phyloP scores from a whole-genome alignment of 148 eudicot species.

The Drosera capensis region DNA sequence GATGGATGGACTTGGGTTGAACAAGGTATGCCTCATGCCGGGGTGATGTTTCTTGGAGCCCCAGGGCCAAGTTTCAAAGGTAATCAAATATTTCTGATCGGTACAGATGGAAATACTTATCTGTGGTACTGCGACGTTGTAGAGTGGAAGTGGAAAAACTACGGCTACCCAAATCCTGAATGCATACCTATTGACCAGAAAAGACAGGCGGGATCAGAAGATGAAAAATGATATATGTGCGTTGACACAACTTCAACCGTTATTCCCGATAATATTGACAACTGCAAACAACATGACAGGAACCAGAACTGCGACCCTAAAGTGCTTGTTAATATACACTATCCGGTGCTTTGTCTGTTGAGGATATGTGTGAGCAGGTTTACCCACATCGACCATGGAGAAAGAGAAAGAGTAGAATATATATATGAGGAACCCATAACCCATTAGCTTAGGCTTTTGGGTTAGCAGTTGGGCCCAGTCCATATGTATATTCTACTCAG shows the following conservation, averaged over 20 bases:
- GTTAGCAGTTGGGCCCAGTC: no score
- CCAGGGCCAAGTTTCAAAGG: conserved; percentile 54
- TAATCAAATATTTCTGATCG: conserved; percentile 48
- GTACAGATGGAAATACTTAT: conserved; percentile 63
- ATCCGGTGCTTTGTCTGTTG: not conserved
- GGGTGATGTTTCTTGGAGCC: conserved; percentile 38
- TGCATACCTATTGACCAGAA: conserved; percentile 9
- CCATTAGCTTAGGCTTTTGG: no score
- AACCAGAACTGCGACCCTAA: conserved; percentile 37
- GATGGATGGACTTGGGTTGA: conserved; percentile 84
- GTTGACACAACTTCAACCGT: conserved; percentile 7
- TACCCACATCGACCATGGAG: no score
- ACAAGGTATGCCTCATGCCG: conserved; percentile 52
- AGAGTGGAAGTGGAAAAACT: conserved; percentile 72
- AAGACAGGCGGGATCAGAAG: conserved; percentile 2
- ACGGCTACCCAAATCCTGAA: conserved; percentile 23
- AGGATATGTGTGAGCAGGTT: no score
- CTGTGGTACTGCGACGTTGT: conserved; percentile 32
- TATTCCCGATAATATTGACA: conserved; percentile 10
- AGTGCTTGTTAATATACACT: conserved; percentile 14
- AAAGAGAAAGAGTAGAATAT: no score
- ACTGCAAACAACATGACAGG: conserved; percentile 1
- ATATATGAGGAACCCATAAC: no score
- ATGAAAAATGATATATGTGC: conserved; percentile 10
- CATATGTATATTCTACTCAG: no score